Evolutionary conservation across 257 asterid species (phyloP).

Genomic region (Parsonsia alboflavescens): DNA sequence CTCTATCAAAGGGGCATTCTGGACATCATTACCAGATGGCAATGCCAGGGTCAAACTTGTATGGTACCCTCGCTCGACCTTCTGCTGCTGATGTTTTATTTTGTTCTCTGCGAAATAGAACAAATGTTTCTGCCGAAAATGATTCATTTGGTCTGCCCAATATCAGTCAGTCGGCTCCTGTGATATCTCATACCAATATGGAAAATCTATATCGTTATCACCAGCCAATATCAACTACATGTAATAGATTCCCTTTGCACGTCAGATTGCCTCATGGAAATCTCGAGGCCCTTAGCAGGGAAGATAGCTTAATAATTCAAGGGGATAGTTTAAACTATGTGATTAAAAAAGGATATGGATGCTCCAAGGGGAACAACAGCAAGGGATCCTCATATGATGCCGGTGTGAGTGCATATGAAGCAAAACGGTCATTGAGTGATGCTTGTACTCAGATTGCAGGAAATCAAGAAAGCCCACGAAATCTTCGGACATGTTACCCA

Average conservation of each 20-base stretch:
- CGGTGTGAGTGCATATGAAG: constrained; percentile 31
- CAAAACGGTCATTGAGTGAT: constrained; percentile 31
- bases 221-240: constrained; percentile 26
- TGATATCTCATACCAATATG: constrained; percentile 21
- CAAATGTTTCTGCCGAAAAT: constrained; percentile 26
- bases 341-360: constrained; percentile 30
- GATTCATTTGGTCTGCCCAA: constrained; percentile 27
- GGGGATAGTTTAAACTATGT: constrained; percentile 37
- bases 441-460: constrained; percentile 22
- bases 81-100: constrained; percentile 22
- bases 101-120: constrained; percentile 31
- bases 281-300: constrained; percentile 31
- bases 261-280: constrained; percentile 35
- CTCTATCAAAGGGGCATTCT: constrained; percentile 22
- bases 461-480: constrained; percentile 24
- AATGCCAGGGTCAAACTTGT: constrained; percentile 23
- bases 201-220: constrained; percentile 29
- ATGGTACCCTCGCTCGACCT: constrained; percentile 28
- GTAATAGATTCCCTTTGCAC: constrained; percentile 27
- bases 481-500: constrained; percentile 25
- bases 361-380: constrained; percentile 21
- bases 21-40: constrained; percentile 33
- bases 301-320: constrained; percentile 49
- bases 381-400: constrained; percentile 27
- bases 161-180: constrained; percentile 27